These are phyloP conservation scores for Saprolegnia diclina DNA, from an alignment of 352 stramenopile species.

Conservation along the genomic window DNA sequence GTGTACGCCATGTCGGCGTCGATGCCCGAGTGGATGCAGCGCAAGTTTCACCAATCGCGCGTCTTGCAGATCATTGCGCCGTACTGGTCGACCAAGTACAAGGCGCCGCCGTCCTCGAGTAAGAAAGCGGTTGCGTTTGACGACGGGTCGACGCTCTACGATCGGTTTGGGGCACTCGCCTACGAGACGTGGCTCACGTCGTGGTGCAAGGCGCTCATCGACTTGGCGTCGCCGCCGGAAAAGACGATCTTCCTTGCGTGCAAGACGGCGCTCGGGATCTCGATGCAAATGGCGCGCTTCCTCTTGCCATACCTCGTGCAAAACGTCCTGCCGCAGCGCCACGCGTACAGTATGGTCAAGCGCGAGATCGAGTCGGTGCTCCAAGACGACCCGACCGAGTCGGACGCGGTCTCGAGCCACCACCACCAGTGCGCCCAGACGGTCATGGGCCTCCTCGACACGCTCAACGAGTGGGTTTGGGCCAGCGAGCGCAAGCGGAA, in stretches of 20 bases:
- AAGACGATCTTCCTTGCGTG: constrained; percentile 79
- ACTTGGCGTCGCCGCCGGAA: constrained; percentile 73
- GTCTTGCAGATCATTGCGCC: constrained; percentile 84
- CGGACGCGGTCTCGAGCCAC: constrained; percentile 63
- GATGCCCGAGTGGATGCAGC: constrained; percentile 84
- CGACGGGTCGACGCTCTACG: constrained; percentile 64
- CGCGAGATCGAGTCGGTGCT: constrained; percentile 77
- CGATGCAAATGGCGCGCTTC: constrained; percentile 68
- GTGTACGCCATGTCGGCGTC: background rate
- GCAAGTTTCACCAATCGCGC: constrained; percentile 73
- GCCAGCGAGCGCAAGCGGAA: constrained; percentile 74
- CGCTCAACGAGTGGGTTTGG: constrained; percentile 86
- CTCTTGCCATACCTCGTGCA: constrained; percentile 81
- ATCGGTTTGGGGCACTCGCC: constrained; percentile 50
- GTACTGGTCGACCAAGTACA: constrained; percentile 87
- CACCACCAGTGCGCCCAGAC: constrained; percentile 82
- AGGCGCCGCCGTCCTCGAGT: constrained; percentile 25
- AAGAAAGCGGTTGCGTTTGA: constrained; percentile 26
- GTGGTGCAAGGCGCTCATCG: constrained; percentile 71
- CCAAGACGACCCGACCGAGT: constrained; percentile 54
- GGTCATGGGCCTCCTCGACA: constrained; percentile 81
- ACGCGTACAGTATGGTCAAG: constrained; percentile 67
- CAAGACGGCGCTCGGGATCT: constrained; percentile 51
- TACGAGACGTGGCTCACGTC: constrained; percentile 80
- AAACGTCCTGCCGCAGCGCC: constrained; percentile 61